A percentile compares a stretch with the other conserved stretches of the same genome.
Evolutionary conservation across 352 stramenopile species (phyloP).

Genomic region (Globisporangium cederbergense): DNA sequence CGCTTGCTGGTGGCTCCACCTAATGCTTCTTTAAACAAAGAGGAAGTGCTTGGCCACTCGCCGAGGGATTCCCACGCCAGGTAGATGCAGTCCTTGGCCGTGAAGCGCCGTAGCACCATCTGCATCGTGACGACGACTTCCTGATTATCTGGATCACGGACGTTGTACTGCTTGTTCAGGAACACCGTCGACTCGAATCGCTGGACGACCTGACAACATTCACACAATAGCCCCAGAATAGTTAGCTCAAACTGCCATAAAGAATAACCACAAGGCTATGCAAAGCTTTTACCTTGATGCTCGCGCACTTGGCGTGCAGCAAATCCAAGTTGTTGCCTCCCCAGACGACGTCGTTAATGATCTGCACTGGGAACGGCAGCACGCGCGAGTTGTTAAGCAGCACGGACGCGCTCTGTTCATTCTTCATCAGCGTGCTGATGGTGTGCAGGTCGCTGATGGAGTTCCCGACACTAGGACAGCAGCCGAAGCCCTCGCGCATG

Average conservation of each 20-base stretch:
- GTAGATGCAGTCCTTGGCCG: not conserved
- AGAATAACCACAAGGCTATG: not conserved
- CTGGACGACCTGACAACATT: not conserved
- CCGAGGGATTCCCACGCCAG: slow-evolving; percentile 8
- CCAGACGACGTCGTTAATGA: slow-evolving; percentile 6
- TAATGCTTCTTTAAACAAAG: no score
- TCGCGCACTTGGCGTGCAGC: not conserved
- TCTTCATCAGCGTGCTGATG: not conserved
- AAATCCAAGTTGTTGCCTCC: not conserved
- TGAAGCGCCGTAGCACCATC: slow-evolving; percentile 1
- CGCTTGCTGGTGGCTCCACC: no score
- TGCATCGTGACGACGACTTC: not conserved
- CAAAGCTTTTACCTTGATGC: not conserved
- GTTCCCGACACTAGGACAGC: not conserved
- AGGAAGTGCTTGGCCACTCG: slow-evolving; percentile 9
- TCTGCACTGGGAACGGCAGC: not conserved
- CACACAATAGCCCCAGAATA: not conserved
- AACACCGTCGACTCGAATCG: slow-evolving; percentile 3
- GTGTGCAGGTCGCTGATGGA: not conserved
- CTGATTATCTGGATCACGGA: not conserved
- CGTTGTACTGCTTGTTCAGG: slow-evolving; percentile 5
- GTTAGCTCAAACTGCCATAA: not conserved
- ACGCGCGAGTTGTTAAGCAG: slow-evolving; percentile 3
- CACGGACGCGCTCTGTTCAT: not conserved
- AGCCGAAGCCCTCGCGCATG: not conserved